These are phyloP conservation scores for Blastomyces gilchristii DNA, from an alignment of 2,329 filamentous ascomycete genomes.

Conservation along the genomic window DNA sequence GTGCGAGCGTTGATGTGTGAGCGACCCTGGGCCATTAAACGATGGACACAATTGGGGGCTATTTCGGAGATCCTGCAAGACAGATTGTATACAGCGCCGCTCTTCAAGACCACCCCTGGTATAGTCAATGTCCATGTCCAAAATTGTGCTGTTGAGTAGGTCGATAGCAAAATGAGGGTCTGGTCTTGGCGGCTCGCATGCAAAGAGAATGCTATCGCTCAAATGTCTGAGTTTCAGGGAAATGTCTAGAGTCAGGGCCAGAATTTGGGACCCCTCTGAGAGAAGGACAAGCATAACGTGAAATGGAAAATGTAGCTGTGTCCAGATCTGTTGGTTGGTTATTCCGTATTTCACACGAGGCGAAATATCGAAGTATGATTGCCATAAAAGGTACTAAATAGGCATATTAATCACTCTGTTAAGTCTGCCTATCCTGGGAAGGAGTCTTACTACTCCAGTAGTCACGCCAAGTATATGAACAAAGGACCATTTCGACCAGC, in stretches of 20 bases:
- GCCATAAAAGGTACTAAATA: slow-evolving; percentile 48
- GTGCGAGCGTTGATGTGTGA: slow-evolving; percentile 23
- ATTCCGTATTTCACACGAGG: slow-evolving; percentile 41
- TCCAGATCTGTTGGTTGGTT: slow-evolving; percentile 48
- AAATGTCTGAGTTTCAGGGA: slow-evolving; percentile 34
- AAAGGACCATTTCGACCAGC: slow-evolving; percentile 33
- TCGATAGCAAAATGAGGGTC: slow-evolving; percentile 21
- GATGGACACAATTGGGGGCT: slow-evolving; percentile 24
- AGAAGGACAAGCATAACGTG: slow-evolving; percentile 54
- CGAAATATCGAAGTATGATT: slow-evolving; percentile 51
- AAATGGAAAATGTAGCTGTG: slow-evolving; percentile 49
- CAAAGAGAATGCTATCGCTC: slow-evolving; percentile 29
- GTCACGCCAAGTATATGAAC: slow-evolving; percentile 31
- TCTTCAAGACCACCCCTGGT: slow-evolving; percentile 25
- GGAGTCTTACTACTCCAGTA: slow-evolving; percentile 27
- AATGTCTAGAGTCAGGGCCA: slow-evolving; percentile 39
- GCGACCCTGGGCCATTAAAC: slow-evolving; percentile 12
- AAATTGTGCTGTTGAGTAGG: slow-evolving; percentile 30
- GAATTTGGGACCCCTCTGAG: slow-evolving; percentile 54
- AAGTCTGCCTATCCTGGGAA: slow-evolving; percentile 2
- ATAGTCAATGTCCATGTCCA: slow-evolving; percentile 33
- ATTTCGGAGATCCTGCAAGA: slow-evolving; percentile 23
- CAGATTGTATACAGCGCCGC: slow-evolving; percentile 24
- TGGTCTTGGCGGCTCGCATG: slow-evolving; percentile 31
- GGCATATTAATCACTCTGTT: not conserved